phyloP scores from a whole-genome alignment of 2,329 filamentous ascomycete species.

The Penicillium fuscoglaucum region DNA sequence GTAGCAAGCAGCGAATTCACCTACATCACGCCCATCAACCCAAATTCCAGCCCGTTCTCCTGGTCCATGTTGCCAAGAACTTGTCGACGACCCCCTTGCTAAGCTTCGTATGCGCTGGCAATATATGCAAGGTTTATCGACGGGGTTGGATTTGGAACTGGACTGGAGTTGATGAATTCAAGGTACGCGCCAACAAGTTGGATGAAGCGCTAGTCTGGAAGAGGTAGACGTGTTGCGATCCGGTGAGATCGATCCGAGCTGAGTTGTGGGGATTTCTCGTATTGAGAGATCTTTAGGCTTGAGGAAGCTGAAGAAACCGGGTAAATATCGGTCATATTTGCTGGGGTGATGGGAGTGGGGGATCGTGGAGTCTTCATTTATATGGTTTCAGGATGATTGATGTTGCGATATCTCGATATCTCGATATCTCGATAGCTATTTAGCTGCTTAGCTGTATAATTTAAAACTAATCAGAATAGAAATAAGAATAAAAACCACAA shows the following conservation, averaged over 20 bases:
- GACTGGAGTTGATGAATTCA: too few relatives aligned
- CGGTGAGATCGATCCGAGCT: too few relatives aligned
- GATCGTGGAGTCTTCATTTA: too few relatives aligned
- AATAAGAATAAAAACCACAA: background rate
- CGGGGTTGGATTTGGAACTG: too few relatives aligned
- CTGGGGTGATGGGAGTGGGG: too few relatives aligned
- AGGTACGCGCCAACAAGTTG: too few relatives aligned
- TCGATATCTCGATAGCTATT: background rate
- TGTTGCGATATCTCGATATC: background rate
- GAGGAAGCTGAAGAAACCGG: too few relatives aligned
- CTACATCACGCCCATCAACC: conserved; percentile 12
- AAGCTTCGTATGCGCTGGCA: conserved; percentile 7
- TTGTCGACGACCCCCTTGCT: conserved; percentile 5
- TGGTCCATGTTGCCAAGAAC: conserved; percentile 8
- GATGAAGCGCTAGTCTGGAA: too few relatives aligned
- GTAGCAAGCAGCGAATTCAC: conserved; percentile 4
- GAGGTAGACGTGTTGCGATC: too few relatives aligned
- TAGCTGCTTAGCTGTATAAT: background rate
- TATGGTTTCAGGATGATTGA: background rate
- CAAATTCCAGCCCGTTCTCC: conserved; percentile 11
- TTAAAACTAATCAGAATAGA: background rate
- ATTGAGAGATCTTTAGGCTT: too few relatives aligned
- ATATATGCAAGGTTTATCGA: conserved; percentile 3
- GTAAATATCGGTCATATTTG: too few relatives aligned
- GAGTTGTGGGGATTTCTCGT: too few relatives aligned